Conservation (phyloP, 2,329 filamentous ascomycete species). For the Sporothrix humicola region DNA sequence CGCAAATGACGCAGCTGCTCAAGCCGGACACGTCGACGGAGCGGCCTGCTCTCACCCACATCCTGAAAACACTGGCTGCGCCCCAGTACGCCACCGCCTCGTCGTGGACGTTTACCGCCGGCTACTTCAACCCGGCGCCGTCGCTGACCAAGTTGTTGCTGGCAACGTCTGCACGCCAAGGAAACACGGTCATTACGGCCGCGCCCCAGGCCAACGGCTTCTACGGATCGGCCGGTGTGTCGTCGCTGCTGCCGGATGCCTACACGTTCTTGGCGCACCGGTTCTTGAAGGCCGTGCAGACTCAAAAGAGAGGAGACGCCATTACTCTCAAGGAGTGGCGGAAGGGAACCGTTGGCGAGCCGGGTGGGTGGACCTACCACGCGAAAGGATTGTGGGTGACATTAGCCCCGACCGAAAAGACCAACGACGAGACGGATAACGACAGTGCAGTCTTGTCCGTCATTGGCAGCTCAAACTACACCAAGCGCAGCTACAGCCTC, state of each 20-base stretch:
- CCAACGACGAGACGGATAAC: too few species aligned
- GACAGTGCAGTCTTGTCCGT: slow-evolving; percentile 67
- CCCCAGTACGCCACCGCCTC: slow-evolving; percentile 70
- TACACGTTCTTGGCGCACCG: slow-evolving; percentile 86
- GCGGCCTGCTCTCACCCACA: slow-evolving; percentile 76
- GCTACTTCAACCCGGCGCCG: slow-evolving; percentile 97
- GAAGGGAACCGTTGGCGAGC: slow-evolving; percentile 76
- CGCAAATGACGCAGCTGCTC: slow-evolving; percentile 86
- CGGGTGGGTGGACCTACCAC: slow-evolving; percentile 94
- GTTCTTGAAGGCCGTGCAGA: slow-evolving; percentile 70
- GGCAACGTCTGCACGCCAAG: slow-evolving; percentile 64
- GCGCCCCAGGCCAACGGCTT: slow-evolving; percentile 95
- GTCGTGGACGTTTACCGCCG: slow-evolving; percentile 94
- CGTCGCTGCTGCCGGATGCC: slow-evolving; percentile 86
- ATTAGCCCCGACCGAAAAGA: too few species aligned
- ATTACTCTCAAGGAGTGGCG: slow-evolving; percentile 88
- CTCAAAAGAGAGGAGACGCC: slow-evolving; percentile 54
- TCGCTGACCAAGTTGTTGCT: slow-evolving; percentile 81
- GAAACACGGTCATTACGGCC: slow-evolving; percentile 87
- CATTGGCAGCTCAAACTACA: slow-evolving; percentile 94
- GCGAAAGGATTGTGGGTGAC: slow-evolving; percentile 95
- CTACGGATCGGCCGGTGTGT: slow-evolving; percentile 84
- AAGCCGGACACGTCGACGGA: slow-evolving; percentile 84
- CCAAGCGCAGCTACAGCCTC: slow-evolving; percentile 87
- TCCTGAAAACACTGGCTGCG: slow-evolving; percentile 71